phyloP scores from a whole-genome alignment of 2,329 filamentous ascomycete species.

The Neobulgaria alba region DNA sequence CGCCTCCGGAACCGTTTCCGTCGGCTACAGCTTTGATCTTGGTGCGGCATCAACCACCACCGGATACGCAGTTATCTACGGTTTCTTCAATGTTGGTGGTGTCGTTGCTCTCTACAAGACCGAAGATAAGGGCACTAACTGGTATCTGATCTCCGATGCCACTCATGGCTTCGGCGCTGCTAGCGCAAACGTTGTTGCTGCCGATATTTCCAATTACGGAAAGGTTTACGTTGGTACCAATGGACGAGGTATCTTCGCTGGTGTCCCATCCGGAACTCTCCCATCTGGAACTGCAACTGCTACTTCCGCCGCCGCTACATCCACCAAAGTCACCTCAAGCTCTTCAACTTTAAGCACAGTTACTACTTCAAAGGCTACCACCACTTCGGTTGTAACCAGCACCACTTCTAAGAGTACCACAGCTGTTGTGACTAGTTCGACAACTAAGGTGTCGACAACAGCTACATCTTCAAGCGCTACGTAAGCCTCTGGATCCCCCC shows the following conservation, averaged over 20 bases:
- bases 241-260: conserved; percentile 29
- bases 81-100: conserved; percentile 11
- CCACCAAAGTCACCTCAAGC: background rate
- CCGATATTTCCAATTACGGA: conserved; percentile 13
- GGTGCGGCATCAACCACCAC: conserved; percentile 6
- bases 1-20: conserved; percentile 1
- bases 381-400: background rate
- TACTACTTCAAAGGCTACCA: conserved; percentile 1
- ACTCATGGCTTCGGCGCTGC: conserved; percentile 18
- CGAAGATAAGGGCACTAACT: conserved; percentile 10
- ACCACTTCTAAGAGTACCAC: background rate
- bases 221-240: conserved; percentile 30
- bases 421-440: background rate
- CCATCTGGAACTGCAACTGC: conserved; percentile 20
- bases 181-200: conserved; percentile 18
- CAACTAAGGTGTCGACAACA: background rate
- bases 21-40: conserved; percentile 8
- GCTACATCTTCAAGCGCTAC: background rate
- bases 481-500: no score
- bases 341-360: background rate
- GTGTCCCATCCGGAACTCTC: conserved; percentile 16
- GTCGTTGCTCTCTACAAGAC: conserved; percentile 13
- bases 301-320: background rate
- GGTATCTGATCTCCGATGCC: conserved; percentile 13
- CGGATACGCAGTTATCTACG: conserved; percentile 12